Evolutionary conservation across 192 early-diverging fungal species (phyloP), one percentile per base, ranked within the genome.

Genomic region (Umbelopsis isabellina): DNA sequence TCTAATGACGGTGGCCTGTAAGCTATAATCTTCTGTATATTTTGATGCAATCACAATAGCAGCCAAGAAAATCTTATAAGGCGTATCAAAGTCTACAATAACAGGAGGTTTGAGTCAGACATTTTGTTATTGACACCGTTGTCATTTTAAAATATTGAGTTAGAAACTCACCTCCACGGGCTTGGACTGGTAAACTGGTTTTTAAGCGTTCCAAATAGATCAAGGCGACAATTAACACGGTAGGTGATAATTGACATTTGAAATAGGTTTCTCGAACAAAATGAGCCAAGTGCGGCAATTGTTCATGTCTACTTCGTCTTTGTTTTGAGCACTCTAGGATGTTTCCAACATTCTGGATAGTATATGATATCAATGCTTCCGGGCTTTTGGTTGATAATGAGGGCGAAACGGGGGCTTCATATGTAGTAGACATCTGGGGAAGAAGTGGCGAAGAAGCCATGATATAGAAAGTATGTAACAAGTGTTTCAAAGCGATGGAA

Each of bases 171-270:
- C 72, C 72, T 66, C 88, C 89, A 49, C 84, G 85, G 33, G 89
- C 88, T 48, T 82, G 73, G 44, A 66, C 66, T 0, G 87, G 86
- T 53, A 92, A 67, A 18, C 79, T 77, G 37, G 73, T 84, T 70
- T 89, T 86, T 46, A 92, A 77, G 22, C 89, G 80, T 47, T 87
- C 82, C 20, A 92, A 83, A 70, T 92, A 92, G 45, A 92, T 86
- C 49, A 91, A 73, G 0, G 87, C 86, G n/a, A 90, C 85, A 2
- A 91, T 68, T 5, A 74, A 30, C 1, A 78, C 77, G 9, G 68
- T 67, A 21, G 77, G 77, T 61, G 77, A 66, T 7, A 78, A 69
- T 5, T 66, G 68, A 16, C 55, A 69, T 25, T 74, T 55, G 23
- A 49, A 66, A 37, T 69, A 74, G 12, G 68, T 35, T 44, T 74